These are phyloP conservation scores for Ganoderma meredithae DNA, from an alignment of 1,284 basidiomycete genomes.

Conservation along the genomic window DNA sequence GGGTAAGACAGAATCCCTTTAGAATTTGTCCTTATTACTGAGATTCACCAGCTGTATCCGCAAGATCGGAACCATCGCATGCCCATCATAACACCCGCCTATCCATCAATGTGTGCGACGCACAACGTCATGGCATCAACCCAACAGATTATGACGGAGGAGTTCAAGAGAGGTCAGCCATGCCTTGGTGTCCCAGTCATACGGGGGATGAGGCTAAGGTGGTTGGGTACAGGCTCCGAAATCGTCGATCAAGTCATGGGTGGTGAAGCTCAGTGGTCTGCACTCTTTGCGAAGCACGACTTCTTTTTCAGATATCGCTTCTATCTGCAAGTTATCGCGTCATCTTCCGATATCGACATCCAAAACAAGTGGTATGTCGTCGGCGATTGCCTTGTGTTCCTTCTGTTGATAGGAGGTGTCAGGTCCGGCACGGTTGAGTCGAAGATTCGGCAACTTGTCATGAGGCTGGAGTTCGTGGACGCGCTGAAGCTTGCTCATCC, in stretches of 20 bases:
- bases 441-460: slow-evolving; percentile 92
- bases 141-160: slow-evolving; percentile 95
- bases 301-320: slow-evolving; percentile 98
- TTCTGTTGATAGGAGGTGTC: slow-evolving; percentile 15
- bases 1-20: slow-evolving; percentile 53
- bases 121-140: slow-evolving; percentile 98
- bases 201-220: not conserved
- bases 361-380: slow-evolving; percentile 91
- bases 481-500: slow-evolving; percentile 94
- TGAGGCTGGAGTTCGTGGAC: slow-evolving; percentile 97
- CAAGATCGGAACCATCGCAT: slow-evolving; percentile 94
- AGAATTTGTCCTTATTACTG: not conserved
- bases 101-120: slow-evolving; percentile 99
- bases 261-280: slow-evolving; percentile 86
- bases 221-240: slow-evolving; percentile 70
- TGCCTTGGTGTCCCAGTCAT: slow-evolving; percentile 6
- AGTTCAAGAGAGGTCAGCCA: slow-evolving; percentile 86
- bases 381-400: too few species aligned
- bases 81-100: slow-evolving; percentile 99
- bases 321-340: slow-evolving; percentile 97
- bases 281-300: slow-evolving; percentile 93
- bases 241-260: slow-evolving; percentile 94
- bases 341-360: slow-evolving; percentile 82
- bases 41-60: slow-evolving; percentile 78
- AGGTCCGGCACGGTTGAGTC: slow-evolving; percentile 83